Evolutionary conservation across 2,329 filamentous ascomycete genomes (phyloP).

Genomic region (Botrytis pseudocinerea): DNA sequence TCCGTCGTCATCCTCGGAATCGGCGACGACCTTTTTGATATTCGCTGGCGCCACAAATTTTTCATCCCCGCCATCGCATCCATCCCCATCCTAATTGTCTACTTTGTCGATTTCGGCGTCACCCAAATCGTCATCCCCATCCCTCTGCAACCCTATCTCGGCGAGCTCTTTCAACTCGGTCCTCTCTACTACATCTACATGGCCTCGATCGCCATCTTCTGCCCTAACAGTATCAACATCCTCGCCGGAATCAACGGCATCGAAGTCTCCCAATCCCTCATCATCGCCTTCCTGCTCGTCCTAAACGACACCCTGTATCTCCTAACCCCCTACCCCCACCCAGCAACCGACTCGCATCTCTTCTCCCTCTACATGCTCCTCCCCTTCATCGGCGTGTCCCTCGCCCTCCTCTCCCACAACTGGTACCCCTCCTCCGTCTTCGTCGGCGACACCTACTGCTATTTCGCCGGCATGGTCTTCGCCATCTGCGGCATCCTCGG

Average conservation of each 20-base stretch:
- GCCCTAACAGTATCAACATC: conserved; percentile 98
- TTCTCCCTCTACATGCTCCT: conserved; percentile 95
- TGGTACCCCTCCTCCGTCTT: conserved; percentile 96
- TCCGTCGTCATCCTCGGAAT: conserved; percentile 88
- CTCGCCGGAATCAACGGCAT: conserved; percentile 99
- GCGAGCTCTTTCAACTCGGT: conserved; percentile 76
- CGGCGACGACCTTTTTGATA: conserved; percentile 95
- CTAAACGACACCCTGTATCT: conserved; percentile 90
- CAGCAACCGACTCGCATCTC: conserved; percentile 90
- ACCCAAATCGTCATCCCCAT: conserved; percentile 92
- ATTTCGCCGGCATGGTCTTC: conserved; percentile 99
- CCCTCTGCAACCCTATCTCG: conserved; percentile 79
- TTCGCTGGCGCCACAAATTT: conserved; percentile 98
- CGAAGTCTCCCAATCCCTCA: conserved; percentile 90
- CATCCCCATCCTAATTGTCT: conserved; percentile 91
- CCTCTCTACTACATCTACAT: conserved; percentile 93
- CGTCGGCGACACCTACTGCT: conserved; percentile 98
- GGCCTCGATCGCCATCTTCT: conserved; percentile 95
- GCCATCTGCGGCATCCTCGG: conserved; percentile 95
- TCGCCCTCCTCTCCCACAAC: conserved; percentile 86
- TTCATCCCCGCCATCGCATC: conserved; percentile 94
- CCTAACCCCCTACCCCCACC: conserved; percentile 79
- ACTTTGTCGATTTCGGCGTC: conserved; percentile 98
- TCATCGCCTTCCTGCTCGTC: conserved; percentile 80
- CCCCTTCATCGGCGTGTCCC: conserved; percentile 89